Conservation (phyloP, 345 rosid genomes). For the Theobroma cacao region DNA sequence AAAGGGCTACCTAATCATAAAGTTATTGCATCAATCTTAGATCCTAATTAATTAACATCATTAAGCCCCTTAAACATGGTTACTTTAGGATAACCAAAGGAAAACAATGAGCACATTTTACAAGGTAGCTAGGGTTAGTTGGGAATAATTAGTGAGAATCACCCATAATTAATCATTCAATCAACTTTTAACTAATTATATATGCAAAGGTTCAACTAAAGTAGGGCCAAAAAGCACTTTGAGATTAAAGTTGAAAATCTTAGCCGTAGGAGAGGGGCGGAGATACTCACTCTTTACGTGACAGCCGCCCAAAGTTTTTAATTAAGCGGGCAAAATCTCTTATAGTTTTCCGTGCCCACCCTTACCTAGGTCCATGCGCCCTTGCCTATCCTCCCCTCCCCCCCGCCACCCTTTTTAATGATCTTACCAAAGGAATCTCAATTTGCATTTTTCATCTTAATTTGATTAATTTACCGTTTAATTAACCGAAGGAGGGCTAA, state of each 20-base stretch:
- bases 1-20: neutral
- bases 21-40: neutral
- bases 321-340: slow-evolving; percentile 15
- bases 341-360: slow-evolving; percentile 22
- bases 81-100: neutral
- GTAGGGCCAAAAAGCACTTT: slow-evolving; percentile 13
- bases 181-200: slow-evolving; percentile 12
- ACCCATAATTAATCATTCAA: slow-evolving; percentile 24
- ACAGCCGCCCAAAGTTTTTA: slow-evolving; percentile 6
- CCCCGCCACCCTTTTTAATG: neutral
- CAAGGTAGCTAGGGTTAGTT: neutral
- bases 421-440: neutral
- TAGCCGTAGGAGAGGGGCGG: neutral
- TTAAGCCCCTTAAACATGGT: neutral
- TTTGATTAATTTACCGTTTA: neutral
- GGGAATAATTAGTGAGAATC: slow-evolving; percentile 7
- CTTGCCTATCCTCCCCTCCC: slow-evolving; percentile 17
- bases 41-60: neutral
- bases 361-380: slow-evolving; percentile 36
- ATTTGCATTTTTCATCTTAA: neutral
- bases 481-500: neutral
- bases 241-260: neutral
- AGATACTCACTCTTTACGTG: neutral
- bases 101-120: neutral
- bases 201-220: slow-evolving; percentile 17